Conservation (phyloP, 345 rosid species). For the Bretschneidera sinensis region DNA sequence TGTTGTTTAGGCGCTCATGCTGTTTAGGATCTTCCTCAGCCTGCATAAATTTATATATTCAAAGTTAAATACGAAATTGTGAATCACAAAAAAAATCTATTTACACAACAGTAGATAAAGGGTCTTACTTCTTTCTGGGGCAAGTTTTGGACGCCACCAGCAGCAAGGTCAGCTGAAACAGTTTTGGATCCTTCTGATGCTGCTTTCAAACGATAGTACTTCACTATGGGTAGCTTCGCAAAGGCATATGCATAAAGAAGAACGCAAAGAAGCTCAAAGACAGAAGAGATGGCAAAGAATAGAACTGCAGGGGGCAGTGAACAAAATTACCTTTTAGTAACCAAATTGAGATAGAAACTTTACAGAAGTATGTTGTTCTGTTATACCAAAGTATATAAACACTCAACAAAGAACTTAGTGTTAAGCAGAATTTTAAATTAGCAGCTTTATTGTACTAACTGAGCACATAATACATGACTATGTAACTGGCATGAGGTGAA, state of each 20-base stretch:
- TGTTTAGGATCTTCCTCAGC: constrained; percentile 27
- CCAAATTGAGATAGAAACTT: background rate
- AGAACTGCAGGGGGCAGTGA: constrained; percentile 31
- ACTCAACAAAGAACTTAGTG: background rate
- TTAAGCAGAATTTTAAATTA: no score
- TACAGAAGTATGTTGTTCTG: no score
- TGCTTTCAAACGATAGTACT: constrained; percentile 76
- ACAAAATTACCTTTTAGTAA: background rate
- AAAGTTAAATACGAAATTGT: background rate
- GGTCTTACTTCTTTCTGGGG: background rate
- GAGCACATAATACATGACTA: no score
- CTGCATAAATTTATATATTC: constrained; percentile 10
- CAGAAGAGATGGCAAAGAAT: constrained; percentile 52
- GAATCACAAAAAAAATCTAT: background rate
- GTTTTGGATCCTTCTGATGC: constrained; percentile 86
- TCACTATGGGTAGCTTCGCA: constrained; percentile 73
- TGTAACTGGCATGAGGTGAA: no score
- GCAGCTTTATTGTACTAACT: no score
- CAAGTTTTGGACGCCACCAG: constrained; percentile 52
- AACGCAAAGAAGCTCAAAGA: constrained; percentile 60
- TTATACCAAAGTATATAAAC: background rate
- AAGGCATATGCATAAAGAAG: constrained; percentile 57
- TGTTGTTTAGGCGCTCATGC: constrained; percentile 42
- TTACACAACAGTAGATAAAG: background rate
- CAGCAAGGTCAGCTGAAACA: constrained; percentile 70